A percentile compares a stretch with the other conserved stretches of the same genome.
These are phyloP conservation scores for Zygoascus hellenicus DNA, from an alignment of 1,139 yeast genomes.

Conservation along the genomic window DNA sequence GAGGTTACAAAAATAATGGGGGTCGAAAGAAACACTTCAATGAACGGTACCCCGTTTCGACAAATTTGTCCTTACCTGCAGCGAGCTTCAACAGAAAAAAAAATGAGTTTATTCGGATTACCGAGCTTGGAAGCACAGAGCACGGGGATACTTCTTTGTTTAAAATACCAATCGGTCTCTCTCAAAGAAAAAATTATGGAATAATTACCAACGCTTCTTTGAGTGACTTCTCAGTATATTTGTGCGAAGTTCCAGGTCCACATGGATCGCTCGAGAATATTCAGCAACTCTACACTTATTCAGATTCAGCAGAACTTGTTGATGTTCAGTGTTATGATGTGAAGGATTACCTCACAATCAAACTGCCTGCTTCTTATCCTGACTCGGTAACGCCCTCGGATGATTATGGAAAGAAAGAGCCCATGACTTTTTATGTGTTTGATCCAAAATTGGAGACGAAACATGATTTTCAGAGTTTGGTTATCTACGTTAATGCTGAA, in stretches of 20 bases:
- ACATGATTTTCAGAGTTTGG: slow-evolving; percentile 1
- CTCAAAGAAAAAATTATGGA: background rate
- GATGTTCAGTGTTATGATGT: slow-evolving; percentile 7
- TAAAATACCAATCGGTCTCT: background rate
- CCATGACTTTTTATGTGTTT: slow-evolving; percentile 7
- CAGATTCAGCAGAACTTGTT: background rate
- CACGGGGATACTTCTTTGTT: background rate
- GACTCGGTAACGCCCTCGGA: slow-evolving; percentile 11
- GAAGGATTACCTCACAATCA: slow-evolving; percentile 1
- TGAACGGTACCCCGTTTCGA: slow-evolving; percentile 1
- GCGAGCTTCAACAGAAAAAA: background rate
- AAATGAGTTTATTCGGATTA: background rate
- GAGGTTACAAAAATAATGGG: slow-evolving; percentile 1
- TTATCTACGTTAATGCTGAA: background rate
- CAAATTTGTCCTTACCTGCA: background rate
- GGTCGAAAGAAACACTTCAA: background rate
- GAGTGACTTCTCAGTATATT: background rate
- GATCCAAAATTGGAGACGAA: slow-evolving; percentile 3
- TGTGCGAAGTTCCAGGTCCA: slow-evolving; percentile 4
- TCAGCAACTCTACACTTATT: background rate
- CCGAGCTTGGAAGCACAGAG: background rate
- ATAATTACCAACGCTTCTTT: slow-evolving; percentile 6
- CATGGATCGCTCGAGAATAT: background rate
- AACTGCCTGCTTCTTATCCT: slow-evolving; percentile 10
- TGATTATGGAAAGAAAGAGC: slow-evolving; percentile 3